A percentile compares a stretch with the other conserved stretches of the same genome.
Evolutionary conservation across 1,139 yeast species (phyloP).

Genomic region (Arxiozyma heterogenica): DNA sequence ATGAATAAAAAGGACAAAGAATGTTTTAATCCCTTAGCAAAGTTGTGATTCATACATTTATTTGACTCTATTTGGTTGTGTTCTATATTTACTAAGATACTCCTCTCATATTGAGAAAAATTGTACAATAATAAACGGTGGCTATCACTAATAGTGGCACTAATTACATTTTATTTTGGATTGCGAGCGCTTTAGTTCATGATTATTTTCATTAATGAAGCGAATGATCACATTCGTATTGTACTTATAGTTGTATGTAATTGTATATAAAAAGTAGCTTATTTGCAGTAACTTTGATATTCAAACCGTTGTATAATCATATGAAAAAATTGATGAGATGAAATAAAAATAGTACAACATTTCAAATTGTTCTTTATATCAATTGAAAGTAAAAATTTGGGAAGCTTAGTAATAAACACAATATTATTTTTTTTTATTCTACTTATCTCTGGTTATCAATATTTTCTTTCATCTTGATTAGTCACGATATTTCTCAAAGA

Average conservation of each 20-base stretch:
- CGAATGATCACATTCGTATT: no score
- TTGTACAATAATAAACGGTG: no score
- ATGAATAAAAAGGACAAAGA: background rate
- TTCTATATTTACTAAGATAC: no score
- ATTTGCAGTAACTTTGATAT: background rate
- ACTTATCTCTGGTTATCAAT: no score
- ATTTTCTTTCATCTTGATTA: background rate
- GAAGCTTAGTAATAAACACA: no score
- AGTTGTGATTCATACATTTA: no score
- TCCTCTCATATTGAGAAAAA: no score
- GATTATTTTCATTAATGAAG: no score
- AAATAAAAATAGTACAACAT: background rate
- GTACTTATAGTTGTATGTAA: background rate
- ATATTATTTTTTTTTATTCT: background rate
- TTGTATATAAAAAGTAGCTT: background rate
- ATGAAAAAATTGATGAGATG: background rate
- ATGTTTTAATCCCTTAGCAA: background rate
- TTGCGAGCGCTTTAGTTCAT: background rate
- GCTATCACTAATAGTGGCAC: background rate
- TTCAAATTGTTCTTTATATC: background rate
- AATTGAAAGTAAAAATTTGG: background rate
- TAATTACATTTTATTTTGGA: no score
- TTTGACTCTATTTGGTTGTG: no score
- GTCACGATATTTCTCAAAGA: conserved; percentile 47
- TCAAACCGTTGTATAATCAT: background rate